A percentile compares a stretch with the other conserved stretches of the same genome.
Evolutionary conservation across 2,329 filamentous ascomycete species (phyloP).

Genomic region (Mollisiaceae sp.): DNA sequence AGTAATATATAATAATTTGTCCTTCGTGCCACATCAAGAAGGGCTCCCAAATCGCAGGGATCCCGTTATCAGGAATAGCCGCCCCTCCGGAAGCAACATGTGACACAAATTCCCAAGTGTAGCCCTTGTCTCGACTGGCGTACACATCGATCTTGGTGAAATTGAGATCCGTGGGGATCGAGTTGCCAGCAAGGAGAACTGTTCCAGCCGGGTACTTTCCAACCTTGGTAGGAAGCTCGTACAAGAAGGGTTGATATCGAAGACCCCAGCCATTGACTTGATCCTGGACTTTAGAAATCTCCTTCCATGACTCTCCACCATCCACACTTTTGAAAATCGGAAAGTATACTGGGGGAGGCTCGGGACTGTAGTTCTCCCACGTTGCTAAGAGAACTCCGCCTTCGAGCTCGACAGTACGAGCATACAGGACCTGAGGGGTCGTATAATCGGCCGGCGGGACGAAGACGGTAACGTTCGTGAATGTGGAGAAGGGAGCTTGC

Average conservation of each 20-base stretch:
- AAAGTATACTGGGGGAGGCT: conserved; percentile 57
- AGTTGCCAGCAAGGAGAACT: conserved; percentile 58
- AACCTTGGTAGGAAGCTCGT: conserved; percentile 62
- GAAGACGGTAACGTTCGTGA: conserved; percentile 40
- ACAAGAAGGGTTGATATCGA: conserved; percentile 72
- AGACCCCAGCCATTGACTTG: conserved; percentile 67
- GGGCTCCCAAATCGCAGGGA: conserved; percentile 76
- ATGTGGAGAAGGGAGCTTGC: conserved; percentile 34
- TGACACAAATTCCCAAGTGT: conserved; percentile 70
- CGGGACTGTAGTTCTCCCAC: conserved; percentile 61
- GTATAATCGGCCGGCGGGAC: conserved; percentile 38
- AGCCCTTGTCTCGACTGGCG: conserved; percentile 62
- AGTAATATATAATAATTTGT: conserved; percentile 70
- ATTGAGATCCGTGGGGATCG: conserved; percentile 56
- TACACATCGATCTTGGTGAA: conserved; percentile 73
- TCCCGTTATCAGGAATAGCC: conserved; percentile 61
- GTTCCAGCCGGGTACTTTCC: conserved; percentile 66
- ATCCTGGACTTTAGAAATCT: conserved; percentile 67
- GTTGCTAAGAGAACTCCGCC: conserved; percentile 54
- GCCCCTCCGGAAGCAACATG: conserved; percentile 67
- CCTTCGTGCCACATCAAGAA: conserved; percentile 65
- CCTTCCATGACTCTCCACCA: conserved; percentile 63
- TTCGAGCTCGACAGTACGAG: conserved; percentile 43
- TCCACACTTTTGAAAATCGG: conserved; percentile 60
- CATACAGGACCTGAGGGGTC: conserved; percentile 42